Percentiles rank a stretch among this genome's conserved stretches.
phyloP scores from a whole-genome alignment of 495 filamentous ascomycete species.

The Penicillium taxi region DNA sequence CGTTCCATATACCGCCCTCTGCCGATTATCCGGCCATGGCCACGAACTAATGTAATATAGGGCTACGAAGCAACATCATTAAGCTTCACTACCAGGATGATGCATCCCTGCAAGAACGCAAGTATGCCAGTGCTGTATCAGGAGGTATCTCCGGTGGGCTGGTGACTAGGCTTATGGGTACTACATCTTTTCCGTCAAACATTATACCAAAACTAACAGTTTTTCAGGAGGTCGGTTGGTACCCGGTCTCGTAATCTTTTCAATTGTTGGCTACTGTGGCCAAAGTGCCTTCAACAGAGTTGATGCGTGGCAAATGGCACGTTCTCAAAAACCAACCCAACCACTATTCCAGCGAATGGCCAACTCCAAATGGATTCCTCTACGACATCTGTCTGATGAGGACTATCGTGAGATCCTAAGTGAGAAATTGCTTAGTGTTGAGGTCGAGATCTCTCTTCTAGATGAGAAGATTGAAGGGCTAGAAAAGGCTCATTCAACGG shows the following conservation, averaged over 20 bases:
- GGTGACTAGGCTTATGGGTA: constrained; percentile 58
- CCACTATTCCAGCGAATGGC: constrained; percentile 43
- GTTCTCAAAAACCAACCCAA: constrained; percentile 27
- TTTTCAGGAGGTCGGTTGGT: constrained; percentile 40
- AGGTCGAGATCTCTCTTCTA: constrained; percentile 78
- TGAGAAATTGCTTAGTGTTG: constrained; percentile 68
- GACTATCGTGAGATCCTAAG: constrained; percentile 70
- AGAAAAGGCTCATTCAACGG: constrained; percentile 25
- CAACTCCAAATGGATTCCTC: constrained; percentile 71
- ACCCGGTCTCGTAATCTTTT: constrained; percentile 57
- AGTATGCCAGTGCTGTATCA: constrained; percentile 57
- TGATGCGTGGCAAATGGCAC: constrained; percentile 40
- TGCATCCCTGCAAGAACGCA: constrained; percentile 43
- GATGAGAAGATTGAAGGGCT: constrained; percentile 69
- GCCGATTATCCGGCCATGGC: not conserved
- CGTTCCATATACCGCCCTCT: constrained; percentile 10
- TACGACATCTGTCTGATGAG: constrained; percentile 65
- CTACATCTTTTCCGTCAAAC: not conserved
- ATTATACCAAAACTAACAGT: constrained; percentile 5
- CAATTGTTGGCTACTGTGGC: constrained; percentile 51
- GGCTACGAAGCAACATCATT: constrained; percentile 35
- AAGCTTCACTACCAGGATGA: constrained; percentile 41
- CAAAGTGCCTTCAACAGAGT: constrained; percentile 51
- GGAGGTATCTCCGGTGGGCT: constrained; percentile 60
- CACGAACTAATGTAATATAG: constrained; percentile 15